These are phyloP conservation scores for Carex littledalei DNA, from an alignment of 176 grass and related monocot genomes.

Conservation along the genomic window DNA sequence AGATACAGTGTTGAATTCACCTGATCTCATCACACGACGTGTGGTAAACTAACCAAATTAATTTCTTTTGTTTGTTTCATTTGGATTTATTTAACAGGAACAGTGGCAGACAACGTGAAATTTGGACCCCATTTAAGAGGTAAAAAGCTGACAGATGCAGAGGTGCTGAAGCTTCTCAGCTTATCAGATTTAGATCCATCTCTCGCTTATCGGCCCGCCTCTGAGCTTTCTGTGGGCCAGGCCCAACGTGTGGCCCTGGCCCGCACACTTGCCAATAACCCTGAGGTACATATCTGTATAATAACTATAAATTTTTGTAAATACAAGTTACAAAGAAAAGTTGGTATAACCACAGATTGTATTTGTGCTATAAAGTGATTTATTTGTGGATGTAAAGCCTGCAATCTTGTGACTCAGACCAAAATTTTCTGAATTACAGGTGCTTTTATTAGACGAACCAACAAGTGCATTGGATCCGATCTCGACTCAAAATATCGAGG, in stretches of 20 bases:
- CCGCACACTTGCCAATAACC: conserved; percentile 84
- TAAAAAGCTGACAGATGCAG: conserved; percentile 58
- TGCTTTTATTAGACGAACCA: conserved; percentile 80
- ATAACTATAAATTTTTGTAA: not conserved
- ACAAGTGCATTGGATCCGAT: conserved; percentile 93
- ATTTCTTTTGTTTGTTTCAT: not conserved
- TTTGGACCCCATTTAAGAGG: conserved; percentile 72
- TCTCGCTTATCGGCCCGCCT: conserved; percentile 37
- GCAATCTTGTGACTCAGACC: too few species aligned
- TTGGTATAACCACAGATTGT: not conserved
- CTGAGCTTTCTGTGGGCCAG: conserved; percentile 84
- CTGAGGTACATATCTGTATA: conserved; percentile 38
- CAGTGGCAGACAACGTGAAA: conserved; percentile 68
- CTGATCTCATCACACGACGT: not conserved
- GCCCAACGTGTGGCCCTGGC: conserved; percentile 87
- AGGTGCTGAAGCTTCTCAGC: conserved; percentile 52
- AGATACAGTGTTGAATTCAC: not conserved
- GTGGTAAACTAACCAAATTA: not conserved
- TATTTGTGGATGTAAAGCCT: not conserved
- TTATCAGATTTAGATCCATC: conserved; percentile 56
- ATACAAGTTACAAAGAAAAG: not conserved
- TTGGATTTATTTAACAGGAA: conserved; percentile 38
- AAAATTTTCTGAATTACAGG: conserved; percentile 25
- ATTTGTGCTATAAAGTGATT: not conserved
- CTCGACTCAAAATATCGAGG: conserved; percentile 95